Evolutionary conservation across 164 flowering plant species (phyloP).

Genomic region (Macadamia integrifolia): DNA sequence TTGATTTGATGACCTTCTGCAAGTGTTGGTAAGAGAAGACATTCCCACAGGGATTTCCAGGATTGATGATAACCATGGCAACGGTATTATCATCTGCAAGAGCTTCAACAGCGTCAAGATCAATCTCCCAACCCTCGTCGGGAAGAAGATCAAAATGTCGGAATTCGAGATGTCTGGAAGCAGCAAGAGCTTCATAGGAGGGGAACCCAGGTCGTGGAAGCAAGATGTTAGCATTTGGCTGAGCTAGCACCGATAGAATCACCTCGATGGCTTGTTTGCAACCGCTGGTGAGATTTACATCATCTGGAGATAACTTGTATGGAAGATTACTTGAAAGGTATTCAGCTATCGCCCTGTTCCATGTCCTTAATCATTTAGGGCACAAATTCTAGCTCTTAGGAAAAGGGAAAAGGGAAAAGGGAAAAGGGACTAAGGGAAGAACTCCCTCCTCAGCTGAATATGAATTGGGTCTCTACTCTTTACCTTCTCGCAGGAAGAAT

Average conservation of each 20-base stretch:
- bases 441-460: too few species aligned
- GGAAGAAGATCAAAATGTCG: not conserved
- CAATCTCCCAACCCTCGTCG: not conserved
- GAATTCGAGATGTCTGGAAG: not conserved
- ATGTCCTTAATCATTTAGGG: too few species aligned
- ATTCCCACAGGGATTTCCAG: not conserved
- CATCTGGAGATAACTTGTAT: conserved; percentile 11
- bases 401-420: too few species aligned
- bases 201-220: not conserved
- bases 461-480: too few species aligned
- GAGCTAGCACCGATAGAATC: not conserved
- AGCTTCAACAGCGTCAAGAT: not conserved
- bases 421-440: too few species aligned
- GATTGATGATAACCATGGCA: not conserved
- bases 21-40: not conserved
- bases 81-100: not conserved
- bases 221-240: not conserved
- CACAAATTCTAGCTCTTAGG: too few species aligned
- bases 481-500: conserved; percentile 28
- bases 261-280: conserved; percentile 16
- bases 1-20: not conserved
- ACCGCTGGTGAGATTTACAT: conserved; percentile 13
- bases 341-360: conserved; percentile 14
- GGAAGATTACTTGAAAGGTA: conserved; percentile 16
- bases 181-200: not conserved